phyloP scores from a whole-genome alignment of 2,329 filamentous ascomycete genomes.

The Ceratocystis huliohia region DNA sequence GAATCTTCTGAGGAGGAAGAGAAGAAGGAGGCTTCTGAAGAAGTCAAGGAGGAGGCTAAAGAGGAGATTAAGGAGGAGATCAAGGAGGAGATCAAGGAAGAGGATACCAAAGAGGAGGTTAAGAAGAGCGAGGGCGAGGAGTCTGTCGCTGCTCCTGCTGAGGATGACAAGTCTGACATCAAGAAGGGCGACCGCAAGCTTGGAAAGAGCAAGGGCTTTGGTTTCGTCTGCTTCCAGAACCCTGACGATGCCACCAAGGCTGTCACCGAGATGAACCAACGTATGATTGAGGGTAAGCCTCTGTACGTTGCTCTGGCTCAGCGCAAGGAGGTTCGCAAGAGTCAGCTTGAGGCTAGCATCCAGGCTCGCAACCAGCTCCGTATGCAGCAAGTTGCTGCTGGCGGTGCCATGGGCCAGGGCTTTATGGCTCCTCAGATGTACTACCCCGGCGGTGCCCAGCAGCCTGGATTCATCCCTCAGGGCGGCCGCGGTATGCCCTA shows the following conservation, averaged over 20 bases:
- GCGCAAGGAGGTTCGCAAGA: slow-evolving; percentile 99
- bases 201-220: slow-evolving; percentile 99
- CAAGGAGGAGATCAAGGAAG: slow-evolving; percentile 37
- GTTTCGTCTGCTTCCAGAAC: slow-evolving; percentile 99
- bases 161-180: slow-evolving; percentile 33
- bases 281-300: slow-evolving; percentile 94
- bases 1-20: slow-evolving; percentile 44
- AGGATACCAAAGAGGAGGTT: slow-evolving; percentile 36
- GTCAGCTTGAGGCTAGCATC: slow-evolving; percentile 97
- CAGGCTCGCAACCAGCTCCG: slow-evolving; percentile 97
- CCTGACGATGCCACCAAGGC: slow-evolving; percentile 98
- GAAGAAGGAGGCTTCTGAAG: slow-evolving; percentile 36
- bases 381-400: slow-evolving; percentile 92
- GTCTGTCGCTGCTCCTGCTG: slow-evolving; percentile 42
- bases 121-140: slow-evolving; percentile 40
- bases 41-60: slow-evolving; percentile 41
- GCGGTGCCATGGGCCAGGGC: slow-evolving; percentile 75
- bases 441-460: slow-evolving; percentile 64
- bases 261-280: slow-evolving; percentile 98
- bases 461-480: slow-evolving; percentile 55
- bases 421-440: slow-evolving; percentile 87
- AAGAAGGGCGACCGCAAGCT: slow-evolving; percentile 53
- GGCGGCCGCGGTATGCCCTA: slow-evolving; percentile 55
- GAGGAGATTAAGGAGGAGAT: slow-evolving; percentile 37
- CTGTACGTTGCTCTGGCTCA: slow-evolving; percentile 95